Base-by-base conservation (phyloP, 2,329 filamentous ascomycete genomes). In the Phaeophleospora eucalypticola region DNA sequence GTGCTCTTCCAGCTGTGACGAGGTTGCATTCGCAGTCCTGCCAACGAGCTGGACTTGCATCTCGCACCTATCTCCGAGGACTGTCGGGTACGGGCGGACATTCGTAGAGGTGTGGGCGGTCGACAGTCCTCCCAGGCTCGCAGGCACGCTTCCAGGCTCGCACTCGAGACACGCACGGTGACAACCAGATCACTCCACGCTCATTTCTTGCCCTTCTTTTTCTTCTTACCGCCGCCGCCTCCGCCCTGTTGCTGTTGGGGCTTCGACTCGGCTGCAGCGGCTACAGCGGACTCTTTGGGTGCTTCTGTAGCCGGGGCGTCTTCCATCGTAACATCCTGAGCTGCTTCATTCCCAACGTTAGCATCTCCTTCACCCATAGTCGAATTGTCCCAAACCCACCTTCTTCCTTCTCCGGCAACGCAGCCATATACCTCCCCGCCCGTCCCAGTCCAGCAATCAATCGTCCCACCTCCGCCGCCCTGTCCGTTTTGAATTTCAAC, bases 401-500 rank as follows among this genome's bases (percentile, higher is more conserved):
- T 45, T 71, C 71, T 34, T 58, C 54, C 32, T 64, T 62, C 49
- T 72, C 69, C 7, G 72, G 71, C 50, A 75, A 54, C 10, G 70
- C 73, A 10, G 73, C 79, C 70, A 81, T 81, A 4, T 75, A 71
- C 45, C 82, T 77, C n/a, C 84, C 88, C 57, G 96, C 69, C 47
- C 80, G 78, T 0, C 89, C 89, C 53, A 98, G 68, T 36, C 84
- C 81, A 42, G 82, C 80, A 47, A 98, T 80, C 60, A 98, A 71
- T 20, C 93, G 77, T 18, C 86, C 84, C 8, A 98, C 89, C 71
- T 97, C 91, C 16, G 88, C 87, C 16, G 86, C 88, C 70, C 95
- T 95, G 65, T 84, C 85, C 29, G 93, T 98, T 65, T 81, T 79
- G 75, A 96, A 97, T 71, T 96, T 95, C 53, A 98, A 78, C 51